These are phyloP conservation scores for Dipodascopsis tothii DNA, from an alignment of 805 yeast species.

Conservation along the genomic window DNA sequence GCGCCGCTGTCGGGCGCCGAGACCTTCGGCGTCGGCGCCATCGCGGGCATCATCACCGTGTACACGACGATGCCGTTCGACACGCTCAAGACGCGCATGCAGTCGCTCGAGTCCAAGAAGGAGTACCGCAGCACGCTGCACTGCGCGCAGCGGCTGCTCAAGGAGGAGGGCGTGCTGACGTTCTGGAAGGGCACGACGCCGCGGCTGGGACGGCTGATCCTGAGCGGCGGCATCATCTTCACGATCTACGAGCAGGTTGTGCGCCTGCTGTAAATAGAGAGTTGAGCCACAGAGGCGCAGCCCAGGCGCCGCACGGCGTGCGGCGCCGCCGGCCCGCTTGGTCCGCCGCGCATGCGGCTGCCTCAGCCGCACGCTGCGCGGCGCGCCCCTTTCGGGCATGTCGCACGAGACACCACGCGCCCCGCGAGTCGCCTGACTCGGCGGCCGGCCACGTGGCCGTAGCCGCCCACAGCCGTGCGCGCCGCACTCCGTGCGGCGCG, in stretches of 20 bases:
- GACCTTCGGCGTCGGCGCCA: conserved; percentile 83
- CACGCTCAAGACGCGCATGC: conserved; percentile 96
- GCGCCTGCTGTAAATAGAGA: conserved; percentile 23
- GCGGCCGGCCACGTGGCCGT: no score
- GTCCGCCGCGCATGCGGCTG: no score
- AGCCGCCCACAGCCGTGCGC: no score
- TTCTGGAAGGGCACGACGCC: conserved; percentile 99
- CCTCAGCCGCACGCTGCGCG: no score
- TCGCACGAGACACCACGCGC: no score
- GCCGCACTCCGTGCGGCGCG: no score
- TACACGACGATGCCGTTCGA: conserved; percentile 93
- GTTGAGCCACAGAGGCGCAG: no score
- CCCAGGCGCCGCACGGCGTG: no score
- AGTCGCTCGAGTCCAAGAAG: conserved; percentile 70
- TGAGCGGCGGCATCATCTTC: conserved; percentile 95
- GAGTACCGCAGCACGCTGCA: conserved; percentile 67
- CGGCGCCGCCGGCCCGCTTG: no score
- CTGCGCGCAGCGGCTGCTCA: conserved; percentile 73
- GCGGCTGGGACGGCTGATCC: conserved; percentile 78
- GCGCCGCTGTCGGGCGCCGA: conserved; percentile 69
- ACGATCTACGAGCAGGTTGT: conserved; percentile 91
- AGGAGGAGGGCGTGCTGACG: conserved; percentile 79
- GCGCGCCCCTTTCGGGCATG: no score
- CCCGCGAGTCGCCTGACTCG: no score
- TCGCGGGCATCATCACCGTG: conserved; percentile 83